Conservation (phyloP, 78 protist species). For the Tieghemostelium lacteum region DNA sequence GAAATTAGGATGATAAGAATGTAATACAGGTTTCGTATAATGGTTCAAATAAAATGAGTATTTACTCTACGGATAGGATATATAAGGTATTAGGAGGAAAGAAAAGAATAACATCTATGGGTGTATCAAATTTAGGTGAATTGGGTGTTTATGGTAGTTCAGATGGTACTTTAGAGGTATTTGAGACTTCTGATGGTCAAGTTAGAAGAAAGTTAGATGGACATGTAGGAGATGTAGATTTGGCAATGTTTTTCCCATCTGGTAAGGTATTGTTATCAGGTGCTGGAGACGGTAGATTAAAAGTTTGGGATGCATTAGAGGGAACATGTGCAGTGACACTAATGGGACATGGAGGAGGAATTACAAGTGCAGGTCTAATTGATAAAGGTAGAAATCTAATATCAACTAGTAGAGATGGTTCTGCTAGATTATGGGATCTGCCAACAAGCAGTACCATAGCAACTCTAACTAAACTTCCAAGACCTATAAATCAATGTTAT, state of each 20-base stretch:
- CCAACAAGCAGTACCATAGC: conserved; percentile 35
- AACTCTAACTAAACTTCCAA: conserved; percentile 7
- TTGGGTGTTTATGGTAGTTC: conserved; percentile 55
- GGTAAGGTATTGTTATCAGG: conserved; percentile 70
- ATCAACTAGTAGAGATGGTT: conserved; percentile 73
- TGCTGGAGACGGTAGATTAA: conserved; percentile 67
- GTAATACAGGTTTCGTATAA: background rate
- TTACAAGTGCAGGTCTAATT: conserved; percentile 28
- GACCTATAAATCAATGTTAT: conserved; percentile 68
- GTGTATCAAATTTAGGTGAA: conserved; percentile 36
- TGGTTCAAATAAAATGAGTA: background rate
- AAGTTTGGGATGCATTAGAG: conserved; percentile 75
- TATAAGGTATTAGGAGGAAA: conserved; percentile 24
- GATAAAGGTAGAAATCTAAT: conserved; percentile 78
- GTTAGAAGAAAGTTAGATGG: conserved; percentile 71
- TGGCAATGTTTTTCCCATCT: conserved; percentile 72
- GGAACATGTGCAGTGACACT: conserved; percentile 75
- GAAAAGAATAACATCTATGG: conserved; percentile 53
- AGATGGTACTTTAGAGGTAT: conserved; percentile 68
- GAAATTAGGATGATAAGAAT: conserved; percentile 12
- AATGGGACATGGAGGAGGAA: conserved; percentile 68
- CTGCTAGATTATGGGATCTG: conserved; percentile 65
- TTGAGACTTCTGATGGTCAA: conserved; percentile 63
- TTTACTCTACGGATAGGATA: conserved; percentile 10
- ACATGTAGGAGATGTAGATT: conserved; percentile 81